Evolutionary conservation across 1,284 basidiomycete genomes (phyloP).

Genomic region (Leccinum subspadiceum): DNA sequence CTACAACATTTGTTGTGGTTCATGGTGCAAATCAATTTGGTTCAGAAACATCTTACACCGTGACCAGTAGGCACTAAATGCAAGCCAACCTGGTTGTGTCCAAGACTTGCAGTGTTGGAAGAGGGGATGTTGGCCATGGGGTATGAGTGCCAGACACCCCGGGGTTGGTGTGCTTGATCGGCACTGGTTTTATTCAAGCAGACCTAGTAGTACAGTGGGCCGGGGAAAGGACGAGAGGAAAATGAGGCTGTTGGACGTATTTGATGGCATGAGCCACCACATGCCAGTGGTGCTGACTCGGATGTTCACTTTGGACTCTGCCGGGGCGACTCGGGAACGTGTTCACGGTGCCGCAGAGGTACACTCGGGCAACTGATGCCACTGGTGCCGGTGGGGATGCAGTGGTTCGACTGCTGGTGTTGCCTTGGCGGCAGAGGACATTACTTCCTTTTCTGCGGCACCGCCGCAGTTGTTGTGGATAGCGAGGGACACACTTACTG

Average conservation of each 20-base stretch:
- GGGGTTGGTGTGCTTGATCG: neutral
- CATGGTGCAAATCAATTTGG: no score
- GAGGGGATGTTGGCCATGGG: no score
- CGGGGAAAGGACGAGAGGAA: neutral
- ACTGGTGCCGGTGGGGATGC: no score
- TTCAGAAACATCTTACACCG: no score
- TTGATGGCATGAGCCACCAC: constrained; percentile 13
- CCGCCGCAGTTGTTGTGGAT: constrained; percentile 14
- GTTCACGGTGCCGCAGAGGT: neutral
- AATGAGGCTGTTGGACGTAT: neutral
- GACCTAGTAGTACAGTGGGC: neutral
- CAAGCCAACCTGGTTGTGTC: no score
- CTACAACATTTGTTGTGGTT: no score
- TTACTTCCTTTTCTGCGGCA: no score
- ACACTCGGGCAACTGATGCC: neutral
- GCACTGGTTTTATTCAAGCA: no score
- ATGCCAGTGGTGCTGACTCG: constrained; percentile 15
- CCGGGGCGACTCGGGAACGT: neutral
- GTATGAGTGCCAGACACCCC: no score
- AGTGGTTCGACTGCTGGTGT: constrained; percentile 6
- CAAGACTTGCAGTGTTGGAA: no score
- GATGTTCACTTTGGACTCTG: neutral
- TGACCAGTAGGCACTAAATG: no score
- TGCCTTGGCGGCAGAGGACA: no score
- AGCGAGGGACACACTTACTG: constrained; percentile 17